Base-by-base conservation (phyloP, 495 filamentous ascomycete species). In the Choiromyces venosus region DNA sequence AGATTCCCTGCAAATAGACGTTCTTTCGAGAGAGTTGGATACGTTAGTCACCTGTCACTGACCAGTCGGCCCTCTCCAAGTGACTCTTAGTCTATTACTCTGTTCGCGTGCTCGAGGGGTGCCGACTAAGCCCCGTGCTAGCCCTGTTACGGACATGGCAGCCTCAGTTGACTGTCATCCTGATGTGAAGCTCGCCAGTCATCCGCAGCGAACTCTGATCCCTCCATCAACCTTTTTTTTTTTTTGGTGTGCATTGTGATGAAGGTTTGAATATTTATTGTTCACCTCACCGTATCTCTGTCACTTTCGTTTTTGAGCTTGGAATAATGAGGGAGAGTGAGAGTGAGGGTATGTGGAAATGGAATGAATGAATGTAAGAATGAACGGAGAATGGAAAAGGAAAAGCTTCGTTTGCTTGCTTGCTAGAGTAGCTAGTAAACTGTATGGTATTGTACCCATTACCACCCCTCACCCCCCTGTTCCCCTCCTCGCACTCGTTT, bases 141-240 rank as follows among this genome's bases (percentile, higher is more conserved):
- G 74, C 35, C 74, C 74, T n/a, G 65, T 33, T 76, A 70, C 65
- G 65, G 74, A 70, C 65, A 76, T 76, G 76, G 69, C 66, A 77
- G 74, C 75, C 75, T 77, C 75, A 77, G 69, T 74, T 77, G 75
- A 70, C 75, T 76, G 75, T 76, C 75, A 77, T 69, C 73, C 42
- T 74, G 25, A 61, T 61, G 52, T 12, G 52, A 29, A 29, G 52
- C 52, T 68, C 38, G 42, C 75, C 69, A 77, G 75, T 72, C 75
- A 77, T 76, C 75, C 75, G 75, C 75, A 74, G 69, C 61, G 52
- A 72, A 77, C 74, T 77, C 74, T 75, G 67, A 70, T 67, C 74
- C 71, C 74, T 65, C 71, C 73, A 25, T 74, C 74, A 69, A 76
- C 74, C 66, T 76, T 70, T 66, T 68, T 42, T 67, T 71, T 44